Percentiles rank a stretch among this genome's conserved stretches.
These are phyloP conservation scores for Teratosphaeriaceae sp. DNA, from an alignment of 2,329 filamentous ascomycete genomes.

Conservation along the genomic window DNA sequence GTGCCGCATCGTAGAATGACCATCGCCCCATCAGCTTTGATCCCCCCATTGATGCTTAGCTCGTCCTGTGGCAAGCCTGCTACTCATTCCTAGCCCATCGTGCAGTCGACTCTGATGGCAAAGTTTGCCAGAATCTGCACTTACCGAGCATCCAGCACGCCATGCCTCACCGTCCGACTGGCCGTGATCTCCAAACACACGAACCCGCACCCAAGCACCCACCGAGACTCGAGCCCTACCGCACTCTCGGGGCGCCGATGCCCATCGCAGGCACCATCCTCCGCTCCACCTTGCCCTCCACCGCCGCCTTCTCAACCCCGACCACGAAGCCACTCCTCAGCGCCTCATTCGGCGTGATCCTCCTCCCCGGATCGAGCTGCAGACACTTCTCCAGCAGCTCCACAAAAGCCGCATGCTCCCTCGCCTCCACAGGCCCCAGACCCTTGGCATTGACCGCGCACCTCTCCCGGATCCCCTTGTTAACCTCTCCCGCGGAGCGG, in stretches of 20 bases:
- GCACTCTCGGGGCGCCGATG: background rate
- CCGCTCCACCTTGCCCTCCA: background rate
- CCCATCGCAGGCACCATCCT: constrained; percentile 16
- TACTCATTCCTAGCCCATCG: too few species aligned
- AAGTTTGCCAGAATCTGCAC: too few species aligned
- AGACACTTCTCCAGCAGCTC: constrained; percentile 86
- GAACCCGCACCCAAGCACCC: background rate
- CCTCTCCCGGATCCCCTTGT: constrained; percentile 71
- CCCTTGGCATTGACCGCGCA: constrained; percentile 61
- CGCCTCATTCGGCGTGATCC: constrained; percentile 79
- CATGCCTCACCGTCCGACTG: too few species aligned
- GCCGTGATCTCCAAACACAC: too few species aligned
- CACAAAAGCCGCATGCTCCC: constrained; percentile 75
- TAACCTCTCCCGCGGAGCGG: constrained; percentile 53
- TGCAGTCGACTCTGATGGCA: too few species aligned
- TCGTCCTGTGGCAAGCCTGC: too few species aligned
- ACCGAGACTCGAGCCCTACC: background rate
- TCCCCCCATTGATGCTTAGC: too few species aligned
- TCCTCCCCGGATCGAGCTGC: constrained; percentile 84
- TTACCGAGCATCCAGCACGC: too few species aligned
- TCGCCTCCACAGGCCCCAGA: constrained; percentile 65
- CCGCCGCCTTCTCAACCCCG: background rate
- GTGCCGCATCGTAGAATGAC: too few species aligned
- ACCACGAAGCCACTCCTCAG: constrained; percentile 81
- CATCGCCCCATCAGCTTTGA: too few species aligned